Conservation (phyloP, 1,284 basidiomycete species). For the Ceraceosorus bombacis region DNA sequence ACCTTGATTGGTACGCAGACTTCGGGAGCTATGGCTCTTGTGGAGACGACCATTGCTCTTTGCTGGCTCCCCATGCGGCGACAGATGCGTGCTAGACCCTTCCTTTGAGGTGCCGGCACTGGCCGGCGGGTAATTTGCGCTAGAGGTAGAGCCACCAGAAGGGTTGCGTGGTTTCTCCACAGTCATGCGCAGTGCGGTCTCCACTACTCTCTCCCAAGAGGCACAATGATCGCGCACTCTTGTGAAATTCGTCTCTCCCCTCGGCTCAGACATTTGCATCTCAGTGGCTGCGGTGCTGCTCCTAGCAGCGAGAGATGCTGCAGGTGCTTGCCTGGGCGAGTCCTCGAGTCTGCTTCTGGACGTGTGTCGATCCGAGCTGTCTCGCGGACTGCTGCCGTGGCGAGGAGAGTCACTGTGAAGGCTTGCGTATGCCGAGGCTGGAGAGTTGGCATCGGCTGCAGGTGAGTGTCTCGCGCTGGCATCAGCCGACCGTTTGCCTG, state of each 20-base stretch:
- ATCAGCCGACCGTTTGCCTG: too few species aligned
- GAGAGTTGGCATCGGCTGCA: too few species aligned
- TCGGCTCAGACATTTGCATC: constrained; percentile 16
- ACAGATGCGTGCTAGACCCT: too few species aligned
- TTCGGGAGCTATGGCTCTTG: not conserved
- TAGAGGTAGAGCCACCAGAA: not conserved
- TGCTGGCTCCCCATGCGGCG: too few species aligned
- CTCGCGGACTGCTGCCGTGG: too few species aligned
- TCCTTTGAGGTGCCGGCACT: not conserved
- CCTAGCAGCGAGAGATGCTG: too few species aligned
- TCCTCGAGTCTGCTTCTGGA: too few species aligned
- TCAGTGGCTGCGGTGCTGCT: not conserved
- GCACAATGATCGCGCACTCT: constrained; percentile 28
- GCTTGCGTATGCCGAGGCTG: too few species aligned
- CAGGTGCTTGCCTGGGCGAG: too few species aligned
- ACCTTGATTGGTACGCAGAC: not conserved
- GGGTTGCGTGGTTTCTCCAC: constrained; percentile 27
- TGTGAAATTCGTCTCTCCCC: constrained; percentile 17
- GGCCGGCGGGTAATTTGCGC: not conserved
- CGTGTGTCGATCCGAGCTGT: too few species aligned
- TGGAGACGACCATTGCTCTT: not conserved
- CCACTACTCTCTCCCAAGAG: constrained; percentile 30
- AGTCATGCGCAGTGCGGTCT: constrained; percentile 32
- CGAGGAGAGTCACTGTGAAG: too few species aligned
- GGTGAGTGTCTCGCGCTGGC: too few species aligned